A percentile compares a stretch with the other conserved stretches of the same genome.
These are phyloP conservation scores for Gymnopus androsaceus DNA, from an alignment of 1,284 basidiomycete species.

Conservation along the genomic window DNA sequence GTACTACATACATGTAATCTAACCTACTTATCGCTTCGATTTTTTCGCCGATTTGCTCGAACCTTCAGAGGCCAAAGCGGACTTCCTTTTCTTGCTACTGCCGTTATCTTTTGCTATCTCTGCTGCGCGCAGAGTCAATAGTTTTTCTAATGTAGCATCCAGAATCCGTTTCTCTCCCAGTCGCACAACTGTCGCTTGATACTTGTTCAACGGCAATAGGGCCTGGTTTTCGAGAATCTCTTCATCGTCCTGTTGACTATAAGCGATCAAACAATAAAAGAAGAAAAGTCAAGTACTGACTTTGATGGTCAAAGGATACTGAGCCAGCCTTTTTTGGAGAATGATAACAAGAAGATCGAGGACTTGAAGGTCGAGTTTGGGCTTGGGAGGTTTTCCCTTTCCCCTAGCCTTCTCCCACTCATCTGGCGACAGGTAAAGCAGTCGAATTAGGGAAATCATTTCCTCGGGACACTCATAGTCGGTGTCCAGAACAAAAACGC, in stretches of 20 bases:
- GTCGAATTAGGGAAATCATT: slow-evolving; percentile 70
- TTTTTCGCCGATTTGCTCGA: neutral
- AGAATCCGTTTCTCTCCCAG: slow-evolving; percentile 82
- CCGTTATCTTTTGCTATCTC: slow-evolving; percentile 7
- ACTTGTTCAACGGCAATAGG: slow-evolving; percentile 46
- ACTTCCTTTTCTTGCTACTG: neutral
- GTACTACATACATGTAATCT: neutral
- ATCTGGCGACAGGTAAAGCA: slow-evolving; percentile 59
- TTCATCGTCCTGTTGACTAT: slow-evolving; percentile 50
- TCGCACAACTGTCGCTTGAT: slow-evolving; percentile 73
- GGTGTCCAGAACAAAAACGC: slow-evolving; percentile 64
- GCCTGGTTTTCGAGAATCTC: slow-evolving; percentile 37
- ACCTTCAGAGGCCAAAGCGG: neutral
- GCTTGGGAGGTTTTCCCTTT: slow-evolving; percentile 82
- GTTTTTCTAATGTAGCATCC: slow-evolving; percentile 35
- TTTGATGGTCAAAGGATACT: slow-evolving; percentile 62
- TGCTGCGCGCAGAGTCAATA: slow-evolving; percentile 10
- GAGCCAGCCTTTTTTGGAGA: slow-evolving; percentile 49
- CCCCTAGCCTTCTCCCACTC: slow-evolving; percentile 68
- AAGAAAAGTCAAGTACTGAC: slow-evolving; percentile 37
- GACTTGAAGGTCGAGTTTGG: slow-evolving; percentile 57
- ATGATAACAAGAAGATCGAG: slow-evolving; percentile 49
- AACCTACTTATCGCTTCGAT: neutral
- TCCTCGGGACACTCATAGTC: slow-evolving; percentile 61
- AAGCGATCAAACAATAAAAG: neutral